Evolutionary conservation across 768 basidiomycete species (phyloP).

Genomic region (Leccinellum luteum): DNA sequence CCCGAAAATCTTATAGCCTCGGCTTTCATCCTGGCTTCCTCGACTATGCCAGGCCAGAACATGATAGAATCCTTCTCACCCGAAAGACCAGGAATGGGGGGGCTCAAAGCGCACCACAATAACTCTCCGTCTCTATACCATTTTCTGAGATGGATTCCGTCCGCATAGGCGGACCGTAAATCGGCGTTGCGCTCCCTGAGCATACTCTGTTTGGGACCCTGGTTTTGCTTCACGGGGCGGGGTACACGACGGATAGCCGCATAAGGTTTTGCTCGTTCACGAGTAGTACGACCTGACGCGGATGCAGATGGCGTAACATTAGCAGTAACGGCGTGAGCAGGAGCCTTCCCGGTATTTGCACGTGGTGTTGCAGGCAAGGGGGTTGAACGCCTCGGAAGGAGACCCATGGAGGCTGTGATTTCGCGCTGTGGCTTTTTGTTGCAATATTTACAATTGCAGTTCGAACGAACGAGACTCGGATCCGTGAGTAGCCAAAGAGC

Average conservation of each 20-base stretch:
- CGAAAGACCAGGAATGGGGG: constrained; percentile 44
- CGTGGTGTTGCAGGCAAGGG: constrained; percentile 23
- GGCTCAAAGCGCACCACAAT: constrained; percentile 62
- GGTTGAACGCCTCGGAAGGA: constrained; percentile 36
- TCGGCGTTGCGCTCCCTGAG: constrained; percentile 63
- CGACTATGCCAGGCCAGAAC: constrained; percentile 75
- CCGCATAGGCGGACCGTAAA: constrained; percentile 53
- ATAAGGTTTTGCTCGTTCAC: constrained; percentile 35
- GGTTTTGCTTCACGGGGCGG: constrained; percentile 32
- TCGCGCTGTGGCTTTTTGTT: constrained; percentile 64
- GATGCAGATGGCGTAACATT: constrained; percentile 19
- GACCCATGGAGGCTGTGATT: constrained; percentile 60
- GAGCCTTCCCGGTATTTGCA: constrained; percentile 15
- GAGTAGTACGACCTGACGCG: constrained; percentile 11
- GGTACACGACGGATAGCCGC: constrained; percentile 40
- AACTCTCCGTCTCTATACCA: constrained; percentile 70
- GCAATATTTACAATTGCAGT: constrained; percentile 79
- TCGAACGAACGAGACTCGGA: constrained; percentile 40
- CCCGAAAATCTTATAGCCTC: constrained; percentile 34
- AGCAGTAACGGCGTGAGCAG: not conserved
- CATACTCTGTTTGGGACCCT: constrained; percentile 47
- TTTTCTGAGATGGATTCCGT: constrained; percentile 46
- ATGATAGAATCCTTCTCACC: constrained; percentile 45
- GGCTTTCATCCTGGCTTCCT: constrained; percentile 51
- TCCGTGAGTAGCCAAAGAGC: constrained; percentile 75